Base-by-base conservation (phyloP, 495 filamentous ascomycete species). In the Aspergillus biplanus region DNA sequence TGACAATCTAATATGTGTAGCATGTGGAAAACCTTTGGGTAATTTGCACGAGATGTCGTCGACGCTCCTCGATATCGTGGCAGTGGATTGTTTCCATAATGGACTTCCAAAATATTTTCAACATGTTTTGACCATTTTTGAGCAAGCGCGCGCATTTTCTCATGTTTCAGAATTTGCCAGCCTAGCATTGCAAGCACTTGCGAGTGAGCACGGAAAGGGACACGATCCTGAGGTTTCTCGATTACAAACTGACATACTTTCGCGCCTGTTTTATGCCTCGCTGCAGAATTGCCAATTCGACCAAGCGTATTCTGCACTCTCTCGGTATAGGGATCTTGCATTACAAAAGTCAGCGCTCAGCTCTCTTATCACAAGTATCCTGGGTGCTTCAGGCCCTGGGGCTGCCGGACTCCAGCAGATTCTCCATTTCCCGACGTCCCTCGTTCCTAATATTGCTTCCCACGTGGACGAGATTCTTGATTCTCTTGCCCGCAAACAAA, bases 121-220 rank as follows among this genome's bases (percentile, higher is more conserved):
- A 48, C 96, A 99, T 74, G 84, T 98, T 61, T 83, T 92, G 15
- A 82, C 83, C 27, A 82, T 99, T 7, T 98, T 90, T 71, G 93
- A 97, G 65, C 83, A 87, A 67, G 83, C 83, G 52, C 88, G 87
- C 54, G 86, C 85, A 5, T 90, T 89, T 67, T 89, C 90, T 5
- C 90, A 89, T 71, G 91, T 93, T 53, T 85, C 90, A 6, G 91
- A 96, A 62, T 97, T 98, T 74, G 88, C 93, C 37, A 84, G 87
- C 46, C 79, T 94, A 33, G 89, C 91, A 27, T 78, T 97, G 48
- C 86, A 93, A 67, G 88, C 89, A 60, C 68, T 80, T 48, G 77
- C 79, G 27, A 73, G 73, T 32, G 74, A 78, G 65, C 69, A 69
- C 46, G 73, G 62, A 58, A 78, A 73, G 27, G 78, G 83, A 58